Percentiles rank a stretch among this genome's conserved stretches.
These are phyloP conservation scores for Eragrostis tef DNA, from an alignment of 202 grass and related monocot genomes.

Conservation along the genomic window DNA sequence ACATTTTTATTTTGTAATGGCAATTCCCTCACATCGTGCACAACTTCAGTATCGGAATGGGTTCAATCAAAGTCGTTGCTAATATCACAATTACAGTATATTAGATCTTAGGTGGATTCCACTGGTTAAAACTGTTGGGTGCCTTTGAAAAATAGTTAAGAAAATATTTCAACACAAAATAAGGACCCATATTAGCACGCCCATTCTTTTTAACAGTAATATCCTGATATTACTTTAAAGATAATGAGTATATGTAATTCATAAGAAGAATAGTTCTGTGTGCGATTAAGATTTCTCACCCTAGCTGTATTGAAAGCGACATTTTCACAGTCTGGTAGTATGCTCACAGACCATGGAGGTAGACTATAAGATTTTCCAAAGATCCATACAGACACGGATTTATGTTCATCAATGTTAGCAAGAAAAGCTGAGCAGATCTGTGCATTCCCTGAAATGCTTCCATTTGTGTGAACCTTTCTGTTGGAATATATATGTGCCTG, in stretches of 20 bases:
- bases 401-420: constrained; percentile 92
- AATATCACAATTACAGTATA: constrained; percentile 7
- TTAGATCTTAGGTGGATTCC: neutral
- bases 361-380: constrained; percentile 79
- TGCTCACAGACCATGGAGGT: constrained; percentile 96
- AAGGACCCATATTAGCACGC: neutral
- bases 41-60: neutral
- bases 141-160: neutral
- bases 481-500: constrained; percentile 95
- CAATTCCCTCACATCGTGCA: neutral
- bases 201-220: neutral
- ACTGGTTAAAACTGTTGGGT: neutral
- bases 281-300: constrained; percentile 47
- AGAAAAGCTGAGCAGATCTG: constrained; percentile 94
- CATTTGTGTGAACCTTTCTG: constrained; percentile 57
- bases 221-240: neutral
- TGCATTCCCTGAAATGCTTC: constrained; percentile 55
- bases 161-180: neutral
- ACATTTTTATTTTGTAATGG: too few relatives aligned
- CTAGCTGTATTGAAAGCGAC: constrained; percentile 84
- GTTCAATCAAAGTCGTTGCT: neutral
- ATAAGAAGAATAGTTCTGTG: constrained; percentile 44
- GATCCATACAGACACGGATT: constrained; percentile 71
- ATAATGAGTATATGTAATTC: neutral
- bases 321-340: constrained; percentile 87